phyloP scores from a whole-genome alignment of 2,329 filamentous ascomycete species.

The Herpotrichia juniperi region DNA sequence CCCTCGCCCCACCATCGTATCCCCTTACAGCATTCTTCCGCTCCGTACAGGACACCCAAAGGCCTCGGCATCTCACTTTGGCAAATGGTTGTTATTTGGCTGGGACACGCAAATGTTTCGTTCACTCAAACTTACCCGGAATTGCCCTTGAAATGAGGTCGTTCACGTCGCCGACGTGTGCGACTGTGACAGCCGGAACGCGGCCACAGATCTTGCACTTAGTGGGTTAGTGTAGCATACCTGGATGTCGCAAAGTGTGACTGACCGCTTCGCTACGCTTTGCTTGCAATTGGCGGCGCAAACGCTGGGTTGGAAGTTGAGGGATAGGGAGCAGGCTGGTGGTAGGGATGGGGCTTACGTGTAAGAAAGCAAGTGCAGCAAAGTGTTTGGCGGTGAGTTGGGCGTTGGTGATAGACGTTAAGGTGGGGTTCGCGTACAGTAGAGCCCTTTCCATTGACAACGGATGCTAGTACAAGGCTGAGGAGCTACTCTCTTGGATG shows the following conservation, averaged over 20 bases:
- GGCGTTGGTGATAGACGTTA: constrained; percentile 7
- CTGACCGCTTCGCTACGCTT: background rate
- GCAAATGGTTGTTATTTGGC: constrained; percentile 1
- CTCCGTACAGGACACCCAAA: background rate
- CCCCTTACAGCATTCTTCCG: too few relatives aligned
- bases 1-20: background rate
- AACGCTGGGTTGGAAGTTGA: too few relatives aligned
- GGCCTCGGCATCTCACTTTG: background rate
- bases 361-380: background rate
- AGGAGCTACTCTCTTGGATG: background rate
- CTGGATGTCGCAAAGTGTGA: background rate
- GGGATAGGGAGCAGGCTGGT: constrained; percentile 14
- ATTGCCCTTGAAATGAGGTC: background rate
- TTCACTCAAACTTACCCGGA: too few relatives aligned
- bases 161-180: constrained; percentile 10
- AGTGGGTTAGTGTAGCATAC: background rate
- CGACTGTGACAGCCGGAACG: background rate
- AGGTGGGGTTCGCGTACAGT: background rate
- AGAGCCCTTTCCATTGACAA: background rate
- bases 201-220: background rate
- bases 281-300: too few relatives aligned
- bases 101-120: too few relatives aligned
- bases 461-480: constrained; percentile 5
- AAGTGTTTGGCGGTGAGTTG: constrained; percentile 4
- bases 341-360: background rate